Evolutionary conservation across 768 basidiomycete species (phyloP), one percentile per base, ranked within the genome.

Genomic region (Russula dissimulans): DNA sequence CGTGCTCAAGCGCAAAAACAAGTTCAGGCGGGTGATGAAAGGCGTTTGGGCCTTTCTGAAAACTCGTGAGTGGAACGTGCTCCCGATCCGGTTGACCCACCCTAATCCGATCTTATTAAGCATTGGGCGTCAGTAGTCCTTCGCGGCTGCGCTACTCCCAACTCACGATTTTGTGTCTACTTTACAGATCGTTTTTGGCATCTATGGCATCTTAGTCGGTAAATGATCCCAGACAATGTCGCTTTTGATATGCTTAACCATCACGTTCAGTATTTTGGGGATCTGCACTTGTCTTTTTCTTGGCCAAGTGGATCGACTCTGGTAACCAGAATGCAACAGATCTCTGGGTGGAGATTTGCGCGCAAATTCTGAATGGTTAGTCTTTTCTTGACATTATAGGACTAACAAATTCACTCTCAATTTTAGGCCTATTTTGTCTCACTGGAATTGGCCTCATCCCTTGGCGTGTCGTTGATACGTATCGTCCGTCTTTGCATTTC

Each of bases 1-100:
- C 64, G 81, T 90, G 2, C 76, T 94, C 5, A 76, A 76, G 17
- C 80, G 82, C 58, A 80, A 81, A 15, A 81, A 83, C 15, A 82
- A 79, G 65, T 71, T 79, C 56, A 77, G 79, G 57, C 78, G 85
- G 17, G 83, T 80, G 0, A 69, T 87, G 66, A 76, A 77, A 65
- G 91, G 91, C 4, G 74, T 92, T 3, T 89, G 90, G 87, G 79
- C 85, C 2, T 94, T 91, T 68, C 71, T 92, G 59, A 90, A 88
- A 73, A 94, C 91, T 56, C 91, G 86, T 86, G 72, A 63, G 82
- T 76, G 18, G 17, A 9, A 4, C 54, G 26, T 54, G 58, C 15
- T 18, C 36, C 29, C 18, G 50, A 47, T 50, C 7, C 12, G 26
- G 29, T 56, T 12, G 26, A 12, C 11, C 36, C 29, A 39, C 34